Evolutionary conservation across 805 yeast genomes (phyloP).

Genomic region (Wickerhamiella allomyrinae): DNA sequence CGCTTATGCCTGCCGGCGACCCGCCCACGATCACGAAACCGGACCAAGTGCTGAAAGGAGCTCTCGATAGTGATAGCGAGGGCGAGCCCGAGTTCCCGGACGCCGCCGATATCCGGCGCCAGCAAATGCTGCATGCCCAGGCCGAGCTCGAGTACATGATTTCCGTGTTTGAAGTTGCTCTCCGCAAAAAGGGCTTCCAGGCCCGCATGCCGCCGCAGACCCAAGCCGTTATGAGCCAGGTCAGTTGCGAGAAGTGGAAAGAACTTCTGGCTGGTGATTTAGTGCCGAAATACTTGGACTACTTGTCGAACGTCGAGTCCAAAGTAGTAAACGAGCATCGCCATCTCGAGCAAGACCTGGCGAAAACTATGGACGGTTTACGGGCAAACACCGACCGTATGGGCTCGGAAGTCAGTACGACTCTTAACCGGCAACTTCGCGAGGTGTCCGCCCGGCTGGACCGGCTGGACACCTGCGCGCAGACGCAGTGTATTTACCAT

Average conservation of each 20-base stretch:
- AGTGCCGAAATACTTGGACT: slow-evolving; percentile 13
- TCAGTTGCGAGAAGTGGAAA: slow-evolving; percentile 6
- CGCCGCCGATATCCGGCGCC: not conserved
- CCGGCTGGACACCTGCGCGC: slow-evolving; percentile 8
- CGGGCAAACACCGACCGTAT: slow-evolving; percentile 18
- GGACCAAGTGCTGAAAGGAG: not conserved
- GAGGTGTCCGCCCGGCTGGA: slow-evolving; percentile 16
- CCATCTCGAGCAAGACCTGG: slow-evolving; percentile 13
- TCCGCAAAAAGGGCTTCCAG: slow-evolving; percentile 3
- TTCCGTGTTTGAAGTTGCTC: slow-evolving; percentile 11
- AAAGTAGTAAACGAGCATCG: slow-evolving; percentile 9
- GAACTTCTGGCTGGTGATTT: slow-evolving; percentile 7
- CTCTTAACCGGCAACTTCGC: slow-evolving; percentile 17
- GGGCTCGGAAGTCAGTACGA: slow-evolving; percentile 19
- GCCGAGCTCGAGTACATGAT: slow-evolving; percentile 15
- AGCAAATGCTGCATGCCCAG: slow-evolving; percentile 2
- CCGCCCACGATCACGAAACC: no score
- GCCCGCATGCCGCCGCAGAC: not conserved
- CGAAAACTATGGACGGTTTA: slow-evolving; percentile 13
- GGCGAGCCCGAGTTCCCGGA: not conserved
- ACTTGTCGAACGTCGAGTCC: slow-evolving; percentile 12
- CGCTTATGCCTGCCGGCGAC: not conserved
- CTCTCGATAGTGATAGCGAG: not conserved
- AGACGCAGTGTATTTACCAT: slow-evolving; percentile 6
- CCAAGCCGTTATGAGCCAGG: not conserved